These are phyloP conservation scores for Salix udensis DNA, from an alignment of 345 rosid species.

Conservation along the genomic window DNA sequence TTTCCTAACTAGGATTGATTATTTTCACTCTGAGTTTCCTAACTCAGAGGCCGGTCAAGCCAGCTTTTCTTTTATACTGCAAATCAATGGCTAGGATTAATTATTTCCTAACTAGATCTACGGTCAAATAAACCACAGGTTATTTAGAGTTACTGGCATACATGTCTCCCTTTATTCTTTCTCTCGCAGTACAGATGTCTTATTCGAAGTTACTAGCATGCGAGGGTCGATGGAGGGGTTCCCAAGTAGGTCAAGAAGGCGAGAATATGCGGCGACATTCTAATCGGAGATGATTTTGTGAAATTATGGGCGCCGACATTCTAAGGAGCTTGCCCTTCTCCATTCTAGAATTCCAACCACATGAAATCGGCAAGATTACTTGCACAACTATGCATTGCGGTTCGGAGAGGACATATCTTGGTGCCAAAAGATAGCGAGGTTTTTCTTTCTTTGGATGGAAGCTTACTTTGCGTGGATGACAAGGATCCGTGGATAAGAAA, in stretches of 20 bases:
- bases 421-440: too few relatives aligned
- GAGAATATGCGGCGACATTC: conserved; percentile 74
- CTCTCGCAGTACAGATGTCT: conserved; percentile 70
- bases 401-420: conserved; percentile 75
- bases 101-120: too few relatives aligned
- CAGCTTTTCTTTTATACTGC: too few relatives aligned
- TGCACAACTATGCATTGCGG: conserved; percentile 77
- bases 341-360: conserved; percentile 28
- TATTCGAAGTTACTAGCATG: conserved; percentile 63
- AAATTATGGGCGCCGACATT: too few relatives aligned
- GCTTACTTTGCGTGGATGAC: conserved; percentile 93
- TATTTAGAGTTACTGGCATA: too few relatives aligned
- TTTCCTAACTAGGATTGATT: too few relatives aligned
- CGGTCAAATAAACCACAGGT: too few relatives aligned
- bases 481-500: conserved; percentile 74
- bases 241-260: conserved; percentile 81
- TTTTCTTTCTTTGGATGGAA: too few relatives aligned
- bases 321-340: too few relatives aligned
- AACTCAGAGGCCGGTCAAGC: too few relatives aligned
- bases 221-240: conserved; percentile 54
- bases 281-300: conserved; percentile 73
- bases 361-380: conserved; percentile 84
- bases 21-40: too few relatives aligned
- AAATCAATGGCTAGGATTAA: too few relatives aligned
- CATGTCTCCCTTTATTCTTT: conserved; percentile 40